Evolutionary conservation across 2,329 filamentous ascomycete genomes (phyloP), one percentile per base, ranked within the genome.

Genomic region (Amauroascus niger): DNA sequence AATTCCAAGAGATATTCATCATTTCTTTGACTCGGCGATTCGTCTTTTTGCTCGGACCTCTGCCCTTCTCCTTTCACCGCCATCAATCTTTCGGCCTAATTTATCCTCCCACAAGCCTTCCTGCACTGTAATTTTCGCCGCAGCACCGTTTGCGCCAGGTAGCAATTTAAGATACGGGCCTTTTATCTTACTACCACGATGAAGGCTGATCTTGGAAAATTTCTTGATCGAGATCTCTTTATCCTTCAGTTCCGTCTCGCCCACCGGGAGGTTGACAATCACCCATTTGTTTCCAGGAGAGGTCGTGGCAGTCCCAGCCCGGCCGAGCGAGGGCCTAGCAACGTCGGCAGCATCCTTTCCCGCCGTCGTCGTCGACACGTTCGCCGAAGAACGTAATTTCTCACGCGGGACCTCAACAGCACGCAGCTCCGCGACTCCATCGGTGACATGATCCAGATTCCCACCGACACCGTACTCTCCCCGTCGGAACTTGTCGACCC

Each of bases 31-130:
- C 74, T 90, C 87, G 33, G 83, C 83, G 49, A 86, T 82, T 60
- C 85, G 80, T 73, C 82, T 85, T 83, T 95, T 95, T 63, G 90
- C 88, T 63, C 87, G 79, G 50, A 96, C 83, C 74, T 95, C 85
- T 14, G 86, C 87, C 69, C 80, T 83, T 71, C 93, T 81, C 69
- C 93, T 83, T 77, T 98, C 93, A 77, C 93, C 93, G 65, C 93
- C 93, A 71, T 97, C 90, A 61, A 98, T 84, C 83, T 97, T 97
- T 65, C 82, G 82, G 26, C 93, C 91, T 63, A 84, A 79, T 67
- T 79, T 84, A 64, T 89, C 78, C 75, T 97, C 91, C 93, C 91
- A 97, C 76, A 97, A 85, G 8, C 91, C 89, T 69, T 96, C 90
- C 54, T 83, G 81, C 20, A 87, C 78, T 58, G 77, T 76, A 61